Evolutionary conservation across 805 yeast genomes (phyloP).

Genomic region (Candida nonsorbophila): DNA sequence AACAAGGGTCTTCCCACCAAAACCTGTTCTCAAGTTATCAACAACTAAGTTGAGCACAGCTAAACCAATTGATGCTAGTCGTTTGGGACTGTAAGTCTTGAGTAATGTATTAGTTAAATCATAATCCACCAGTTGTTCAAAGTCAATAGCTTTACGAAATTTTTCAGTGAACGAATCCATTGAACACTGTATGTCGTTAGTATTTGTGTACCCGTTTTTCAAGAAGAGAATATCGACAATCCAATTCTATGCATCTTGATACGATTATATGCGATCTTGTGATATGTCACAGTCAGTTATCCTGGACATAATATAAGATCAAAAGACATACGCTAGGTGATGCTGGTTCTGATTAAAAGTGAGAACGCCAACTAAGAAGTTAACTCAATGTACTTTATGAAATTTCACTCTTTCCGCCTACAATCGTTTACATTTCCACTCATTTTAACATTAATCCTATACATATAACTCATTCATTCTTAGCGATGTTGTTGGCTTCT

Average conservation of each 20-base stretch:
- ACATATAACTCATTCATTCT: slow-evolving; percentile 7
- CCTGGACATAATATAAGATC: no score
- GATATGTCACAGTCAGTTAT: slow-evolving; percentile 3
- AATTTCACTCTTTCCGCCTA: background rate
- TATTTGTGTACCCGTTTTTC: slow-evolving; percentile 22
- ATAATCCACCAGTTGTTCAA: slow-evolving; percentile 34
- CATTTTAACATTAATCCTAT: background rate
- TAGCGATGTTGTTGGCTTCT: slow-evolving; percentile 23
- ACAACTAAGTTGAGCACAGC: slow-evolving; percentile 66
- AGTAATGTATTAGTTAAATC: slow-evolving; percentile 27
- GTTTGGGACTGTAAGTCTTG: slow-evolving; percentile 47
- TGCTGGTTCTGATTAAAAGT: no score
- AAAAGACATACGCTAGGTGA: no score
- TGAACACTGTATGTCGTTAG: slow-evolving; percentile 4
- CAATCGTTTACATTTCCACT: background rate
- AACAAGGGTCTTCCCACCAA: slow-evolving; percentile 68
- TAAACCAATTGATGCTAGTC: slow-evolving; percentile 64
- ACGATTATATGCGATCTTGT: slow-evolving; percentile 2
- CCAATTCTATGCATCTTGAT: slow-evolving; percentile 22
- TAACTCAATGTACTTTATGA: background rate
- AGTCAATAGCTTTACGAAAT: slow-evolving; percentile 25
- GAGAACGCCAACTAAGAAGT: no score
- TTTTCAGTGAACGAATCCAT: slow-evolving; percentile 9
- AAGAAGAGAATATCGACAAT: slow-evolving; percentile 11
- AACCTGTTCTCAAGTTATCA: slow-evolving; percentile 63